Evolutionary conservation across 2,329 filamentous ascomycete species (phyloP), one percentile per base, ranked within the genome.

Genomic region (Tolypocladium nubicola): DNA sequence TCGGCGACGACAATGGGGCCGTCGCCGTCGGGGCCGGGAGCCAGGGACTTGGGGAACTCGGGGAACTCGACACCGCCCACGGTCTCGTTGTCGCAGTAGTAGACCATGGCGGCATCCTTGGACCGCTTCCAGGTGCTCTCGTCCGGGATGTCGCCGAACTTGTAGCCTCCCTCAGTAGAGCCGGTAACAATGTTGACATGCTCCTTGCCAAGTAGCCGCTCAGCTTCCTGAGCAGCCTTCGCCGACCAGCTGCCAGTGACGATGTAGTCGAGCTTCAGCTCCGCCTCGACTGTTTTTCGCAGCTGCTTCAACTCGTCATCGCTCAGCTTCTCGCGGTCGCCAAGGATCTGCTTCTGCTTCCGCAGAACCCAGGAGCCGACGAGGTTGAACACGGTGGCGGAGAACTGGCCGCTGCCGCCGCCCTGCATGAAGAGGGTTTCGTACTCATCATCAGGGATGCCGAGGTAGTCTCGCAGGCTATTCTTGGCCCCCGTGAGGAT

Each of bases 1-100:
- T 97, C 93, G 23, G 89, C 90, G 6, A 96, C 87, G 7, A 97
- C 87, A 59, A 96, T 82, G 1, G 86, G 85, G 38, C 84, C 83
- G 54, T 86, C 80, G 10, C 85, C 84, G 54, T 85, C 81, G 1
- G 77, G 72, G 8, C 72, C 72, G 13, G 81, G 73, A 53, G 82
- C 80, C 30, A 95, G 78, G 9, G 72, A 70, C 61, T 85, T 75
- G 30, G 93, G 93, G 67, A 84, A 83, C n/a, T 66, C 73, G 7
- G 87, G 90, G 64, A 95, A 96, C 69, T 97, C 93, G 21, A 97
- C 90, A 39, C 92, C 92, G 66, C 96, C 90, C 7, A 95, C 90
- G 0, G 90, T 96, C 77, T 97, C 92, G 65, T 97, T 97, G 71
- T 92, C 88, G 71, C 93, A 96, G 71, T 85, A 92, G 73, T 97